Evolutionary conservation across 148 eudicot genomes (phyloP).

Genomic region (Amaranthus cruentus): DNA sequence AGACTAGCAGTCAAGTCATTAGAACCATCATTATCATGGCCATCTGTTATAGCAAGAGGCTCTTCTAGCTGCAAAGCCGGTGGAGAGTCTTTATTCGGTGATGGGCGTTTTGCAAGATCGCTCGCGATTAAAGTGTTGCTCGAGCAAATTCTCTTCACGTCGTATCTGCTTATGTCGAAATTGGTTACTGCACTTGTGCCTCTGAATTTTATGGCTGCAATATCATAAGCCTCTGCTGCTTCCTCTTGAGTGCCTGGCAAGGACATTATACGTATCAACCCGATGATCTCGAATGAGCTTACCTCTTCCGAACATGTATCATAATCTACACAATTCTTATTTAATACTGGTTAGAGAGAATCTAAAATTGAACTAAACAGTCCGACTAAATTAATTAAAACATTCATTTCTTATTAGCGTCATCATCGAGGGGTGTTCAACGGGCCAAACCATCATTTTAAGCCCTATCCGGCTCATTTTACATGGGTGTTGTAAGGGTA

Average conservation of each 20-base stretch:
- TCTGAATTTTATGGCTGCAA: constrained; percentile 79
- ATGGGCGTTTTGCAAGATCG: constrained; percentile 54
- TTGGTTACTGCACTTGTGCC: constrained; percentile 79
- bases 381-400: too few relatives aligned
- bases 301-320: background rate
- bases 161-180: constrained; percentile 73
- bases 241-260: constrained; percentile 79
- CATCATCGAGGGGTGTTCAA: too few relatives aligned
- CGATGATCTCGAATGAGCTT: background rate
- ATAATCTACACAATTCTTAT: too few relatives aligned
- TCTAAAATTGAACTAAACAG: too few relatives aligned
- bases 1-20: constrained; percentile 21
- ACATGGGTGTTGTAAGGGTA: too few relatives aligned
- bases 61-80: constrained; percentile 10
- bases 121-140: constrained; percentile 60
- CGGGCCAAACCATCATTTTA: too few relatives aligned
- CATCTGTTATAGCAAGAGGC: constrained; percentile 28
- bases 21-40: background rate
- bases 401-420: too few relatives aligned
- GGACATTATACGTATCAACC: background rate
- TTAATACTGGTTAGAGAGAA: too few relatives aligned
- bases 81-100: constrained; percentile 23
- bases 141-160: constrained; percentile 61
- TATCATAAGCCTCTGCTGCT: constrained; percentile 87
- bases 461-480: too few relatives aligned